Evolutionary conservation across 768 basidiomycete species (phyloP).

Genomic region (Symmetrospora coprosmae): DNA sequence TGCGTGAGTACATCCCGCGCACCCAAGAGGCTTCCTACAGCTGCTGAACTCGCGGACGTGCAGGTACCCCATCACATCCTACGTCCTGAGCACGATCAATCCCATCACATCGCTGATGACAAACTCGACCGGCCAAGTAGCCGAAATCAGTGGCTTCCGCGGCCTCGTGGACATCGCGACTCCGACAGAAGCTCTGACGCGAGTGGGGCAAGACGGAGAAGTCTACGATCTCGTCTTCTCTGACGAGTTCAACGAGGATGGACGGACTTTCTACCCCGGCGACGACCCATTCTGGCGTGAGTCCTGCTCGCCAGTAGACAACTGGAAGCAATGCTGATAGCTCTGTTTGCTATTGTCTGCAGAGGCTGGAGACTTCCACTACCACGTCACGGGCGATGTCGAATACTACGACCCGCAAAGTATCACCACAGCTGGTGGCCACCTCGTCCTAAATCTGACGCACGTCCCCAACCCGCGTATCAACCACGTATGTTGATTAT

Average conservation of each 20-base stretch:
- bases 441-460: constrained; percentile 36
- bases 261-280: constrained; percentile 53
- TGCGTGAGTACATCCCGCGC: neutral
- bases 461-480: neutral
- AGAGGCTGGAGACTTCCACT: constrained; percentile 42
- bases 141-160: constrained; percentile 53
- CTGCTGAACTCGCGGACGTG: neutral
- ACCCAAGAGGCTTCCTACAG: too few species aligned
- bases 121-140: constrained; percentile 76
- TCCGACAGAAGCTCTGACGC: constrained; percentile 38
- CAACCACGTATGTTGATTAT: neutral
- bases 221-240: constrained; percentile 67
- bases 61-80: constrained; percentile 9
- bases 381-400: constrained; percentile 36
- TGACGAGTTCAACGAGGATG: constrained; percentile 66
- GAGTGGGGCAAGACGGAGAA: constrained; percentile 15
- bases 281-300: constrained; percentile 44
- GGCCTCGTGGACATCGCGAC: constrained; percentile 64
- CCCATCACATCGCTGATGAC: constrained; percentile 37
- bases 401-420: constrained; percentile 40
- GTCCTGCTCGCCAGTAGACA: too few species aligned
- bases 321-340: too few species aligned
- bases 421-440: constrained; percentile 38
- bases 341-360: too few species aligned
- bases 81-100: neutral